Percentiles rank a stretch among this genome's conserved stretches.
phyloP scores from a whole-genome alignment of 2,329 filamentous ascomycete species.

The Diaporthe citrichinensis region DNA sequence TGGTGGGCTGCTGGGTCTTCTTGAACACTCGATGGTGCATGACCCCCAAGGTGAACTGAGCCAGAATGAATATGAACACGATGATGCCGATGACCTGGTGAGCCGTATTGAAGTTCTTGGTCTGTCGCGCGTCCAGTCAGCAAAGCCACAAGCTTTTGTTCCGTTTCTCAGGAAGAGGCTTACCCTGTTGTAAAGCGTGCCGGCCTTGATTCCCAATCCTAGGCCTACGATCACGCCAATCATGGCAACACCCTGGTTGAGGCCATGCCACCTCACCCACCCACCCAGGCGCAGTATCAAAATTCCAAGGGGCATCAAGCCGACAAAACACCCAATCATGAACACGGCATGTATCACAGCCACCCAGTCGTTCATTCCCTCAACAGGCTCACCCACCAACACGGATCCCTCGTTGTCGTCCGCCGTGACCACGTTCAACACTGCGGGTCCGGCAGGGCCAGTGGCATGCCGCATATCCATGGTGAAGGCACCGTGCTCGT shows the following conservation, averaged over 20 bases:
- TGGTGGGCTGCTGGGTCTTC: conserved; percentile 62
- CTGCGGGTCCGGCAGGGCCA: conserved; percentile 59
- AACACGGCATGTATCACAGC: conserved; percentile 62
- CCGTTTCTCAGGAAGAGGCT: conserved; percentile 45
- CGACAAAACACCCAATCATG: conserved; percentile 70
- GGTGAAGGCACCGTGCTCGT: conserved; percentile 66
- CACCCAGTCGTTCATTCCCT: conserved; percentile 54
- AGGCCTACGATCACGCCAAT: conserved; percentile 64
- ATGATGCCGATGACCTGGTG: conserved; percentile 74
- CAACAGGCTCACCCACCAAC: conserved; percentile 45
- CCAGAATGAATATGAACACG: conserved; percentile 64
- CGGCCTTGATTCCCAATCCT: conserved; percentile 66
- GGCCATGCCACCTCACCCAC: conserved; percentile 67
- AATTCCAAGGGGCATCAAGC: conserved; percentile 69
- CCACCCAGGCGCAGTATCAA: conserved; percentile 66
- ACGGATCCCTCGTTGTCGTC: conserved; percentile 55
- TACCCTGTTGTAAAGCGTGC: conserved; percentile 69
- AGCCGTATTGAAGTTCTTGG: conserved; percentile 64
- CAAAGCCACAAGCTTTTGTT: no score
- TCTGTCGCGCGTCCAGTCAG: conserved; percentile 52
- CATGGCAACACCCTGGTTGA: conserved; percentile 66
- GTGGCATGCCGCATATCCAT: conserved; percentile 69
- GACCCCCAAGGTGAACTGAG: conserved; percentile 68
- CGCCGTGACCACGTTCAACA: conserved; percentile 51
- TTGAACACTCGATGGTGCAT: conserved; percentile 69